These are phyloP conservation scores for Fusarium buharicum DNA, from an alignment of 2,329 filamentous ascomycete genomes.

Conservation along the genomic window DNA sequence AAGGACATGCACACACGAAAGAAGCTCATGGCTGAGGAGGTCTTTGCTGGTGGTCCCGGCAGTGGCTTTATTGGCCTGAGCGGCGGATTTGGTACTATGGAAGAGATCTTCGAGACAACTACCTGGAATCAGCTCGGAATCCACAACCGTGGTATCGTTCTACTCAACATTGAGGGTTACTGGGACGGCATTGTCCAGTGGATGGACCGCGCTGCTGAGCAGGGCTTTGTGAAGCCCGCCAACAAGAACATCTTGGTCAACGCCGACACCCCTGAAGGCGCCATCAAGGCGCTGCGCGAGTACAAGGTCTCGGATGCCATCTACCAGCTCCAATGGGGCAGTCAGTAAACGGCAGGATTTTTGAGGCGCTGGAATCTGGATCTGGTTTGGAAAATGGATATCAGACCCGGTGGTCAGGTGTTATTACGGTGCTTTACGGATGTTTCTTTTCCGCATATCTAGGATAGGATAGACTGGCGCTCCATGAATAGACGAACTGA, in stretches of 20 bases:
- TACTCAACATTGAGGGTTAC: constrained; percentile 90
- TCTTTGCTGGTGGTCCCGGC: constrained; percentile 82
- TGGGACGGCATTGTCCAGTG: constrained; percentile 88
- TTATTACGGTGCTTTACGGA: constrained; percentile 30
- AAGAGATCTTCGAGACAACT: constrained; percentile 91
- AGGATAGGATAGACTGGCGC: constrained; percentile 36
- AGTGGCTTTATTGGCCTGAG: constrained; percentile 89
- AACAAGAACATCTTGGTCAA: constrained; percentile 84
- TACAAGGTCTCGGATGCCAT: constrained; percentile 81
- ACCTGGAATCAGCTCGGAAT: constrained; percentile 99
- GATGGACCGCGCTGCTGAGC: constrained; percentile 78
- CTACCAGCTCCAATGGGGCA: constrained; percentile 85
- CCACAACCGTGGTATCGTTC: constrained; percentile 79
- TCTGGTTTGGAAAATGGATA: constrained; percentile 17
- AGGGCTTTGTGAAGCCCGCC: constrained; percentile 78
- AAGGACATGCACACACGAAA: constrained; percentile 97
- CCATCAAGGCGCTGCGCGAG: constrained; percentile 73
- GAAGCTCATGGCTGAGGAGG: constrained; percentile 89
- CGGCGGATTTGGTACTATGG: constrained; percentile 93
- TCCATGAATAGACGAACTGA: constrained; percentile 42
- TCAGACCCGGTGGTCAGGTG: constrained; percentile 23
- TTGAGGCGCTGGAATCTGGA: constrained; percentile 21
- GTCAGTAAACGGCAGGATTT: constrained; percentile 58
- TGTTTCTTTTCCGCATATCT: constrained; percentile 21
- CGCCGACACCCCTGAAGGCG: constrained; percentile 76